Evolutionary conservation across 805 yeast genomes (phyloP).

Genomic region (Starmerella stigmatis): DNA sequence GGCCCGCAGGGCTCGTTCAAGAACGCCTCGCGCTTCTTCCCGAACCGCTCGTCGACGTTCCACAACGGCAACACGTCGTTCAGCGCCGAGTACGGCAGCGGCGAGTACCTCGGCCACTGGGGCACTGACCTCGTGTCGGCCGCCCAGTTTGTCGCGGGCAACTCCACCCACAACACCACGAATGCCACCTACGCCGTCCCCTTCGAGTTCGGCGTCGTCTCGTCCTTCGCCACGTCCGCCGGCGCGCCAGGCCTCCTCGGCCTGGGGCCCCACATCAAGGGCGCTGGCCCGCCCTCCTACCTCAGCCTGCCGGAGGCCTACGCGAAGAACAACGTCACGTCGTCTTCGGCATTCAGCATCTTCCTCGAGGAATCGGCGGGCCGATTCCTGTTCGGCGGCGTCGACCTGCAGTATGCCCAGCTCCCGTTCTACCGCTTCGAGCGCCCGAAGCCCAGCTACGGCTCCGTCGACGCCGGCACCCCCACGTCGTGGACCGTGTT

Average conservation of each 20-base stretch:
- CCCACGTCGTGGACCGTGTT: conserved; percentile 17
- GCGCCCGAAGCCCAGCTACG: neutral
- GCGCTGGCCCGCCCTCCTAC: conserved; percentile 24
- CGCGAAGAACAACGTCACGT: conserved; percentile 20
- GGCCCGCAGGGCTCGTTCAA: conserved; percentile 29
- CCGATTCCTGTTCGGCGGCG: conserved; percentile 29
- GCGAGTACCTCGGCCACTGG: conserved; percentile 29
- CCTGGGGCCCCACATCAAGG: conserved; percentile 24
- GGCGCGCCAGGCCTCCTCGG: conserved; percentile 27
- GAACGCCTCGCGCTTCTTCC: conserved; percentile 26
- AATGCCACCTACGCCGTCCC: conserved; percentile 9
- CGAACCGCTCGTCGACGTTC: conserved; percentile 28
- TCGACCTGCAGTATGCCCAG: conserved; percentile 23
- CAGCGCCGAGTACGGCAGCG: conserved; percentile 34
- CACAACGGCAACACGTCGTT: conserved; percentile 31
- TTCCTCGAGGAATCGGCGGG: conserved; percentile 25
- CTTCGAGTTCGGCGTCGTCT: conserved; percentile 29
- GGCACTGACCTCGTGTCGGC: conserved; percentile 26
- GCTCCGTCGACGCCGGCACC: conserved; percentile 7
- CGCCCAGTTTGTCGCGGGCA: conserved; percentile 17
- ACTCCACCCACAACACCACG: conserved; percentile 9
- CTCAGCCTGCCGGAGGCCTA: conserved; percentile 24
- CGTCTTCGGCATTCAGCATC: conserved; percentile 24
- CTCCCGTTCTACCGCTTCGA: conserved; percentile 27
- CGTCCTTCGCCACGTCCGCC: conserved; percentile 21